Evolutionary conservation across 2,329 filamentous ascomycete genomes (phyloP), one percentile per base, ranked within the genome.

Genomic region (Furcasterigmium furcatum): DNA sequence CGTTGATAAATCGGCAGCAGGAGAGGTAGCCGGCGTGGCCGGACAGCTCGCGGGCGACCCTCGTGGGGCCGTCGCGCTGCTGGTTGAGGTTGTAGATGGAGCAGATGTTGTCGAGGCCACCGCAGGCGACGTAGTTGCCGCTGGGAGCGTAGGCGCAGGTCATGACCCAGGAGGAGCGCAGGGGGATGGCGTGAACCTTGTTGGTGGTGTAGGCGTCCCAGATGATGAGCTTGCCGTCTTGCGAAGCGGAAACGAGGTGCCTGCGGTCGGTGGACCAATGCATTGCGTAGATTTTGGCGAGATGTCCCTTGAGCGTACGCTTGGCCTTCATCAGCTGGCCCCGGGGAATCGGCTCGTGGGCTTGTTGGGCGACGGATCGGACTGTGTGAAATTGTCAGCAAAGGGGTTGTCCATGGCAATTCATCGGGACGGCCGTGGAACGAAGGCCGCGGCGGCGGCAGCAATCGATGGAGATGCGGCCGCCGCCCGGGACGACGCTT

Each of bases 191-290:
- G 71, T 99, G 94, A 51, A 99, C 94, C 71, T 99, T 99, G 79
- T 99, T 97, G 52, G 94, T 97, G 55, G 92, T 97, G 75, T 99
- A 99, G 48, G 94, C 94, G 68, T 99, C 94, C 94, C 94, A 99
- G 65, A 99, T 97, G 70, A 99, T 99, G 57, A 99, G 84, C 77
- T 99, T 99, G 67, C 94, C 94, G 63, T 99, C 94, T 72, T 99
- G 94, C 58, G 94, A 99, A 53, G 94, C 94, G 12, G 94, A 97
- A 43, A 99, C 94, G 50, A 97, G 83, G 71, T 97, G 94, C 70
- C 94, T 85, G 64, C 94, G 85, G 72, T 99, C 94, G 54, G 94
- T 99, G 27, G 94, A 97, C 94, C 94, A 99, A 77, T 99, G 94
- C 94, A 99, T 99, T 60, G 94, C 94, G 71, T 99, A 99, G 62